These are phyloP conservation scores for Floccularia luteovirens DNA, from an alignment of 768 basidiomycete genomes.

Conservation along the genomic window DNA sequence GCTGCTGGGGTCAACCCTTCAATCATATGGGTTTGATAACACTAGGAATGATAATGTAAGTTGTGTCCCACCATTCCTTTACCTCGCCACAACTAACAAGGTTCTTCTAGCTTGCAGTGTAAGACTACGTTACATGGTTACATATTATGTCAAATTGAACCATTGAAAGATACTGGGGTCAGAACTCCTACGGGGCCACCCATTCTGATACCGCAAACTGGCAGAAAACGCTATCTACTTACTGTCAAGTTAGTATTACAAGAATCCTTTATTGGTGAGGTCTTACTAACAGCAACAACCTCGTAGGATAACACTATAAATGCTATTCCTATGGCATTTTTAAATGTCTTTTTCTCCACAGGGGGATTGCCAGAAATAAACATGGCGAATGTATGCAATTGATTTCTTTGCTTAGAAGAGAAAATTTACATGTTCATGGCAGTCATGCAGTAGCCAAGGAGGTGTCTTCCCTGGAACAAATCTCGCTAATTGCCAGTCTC, in stretches of 20 bases:
- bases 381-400: conserved; percentile 37
- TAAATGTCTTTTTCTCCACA: conserved; percentile 50
- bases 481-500: conserved; percentile 48
- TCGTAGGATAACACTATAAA: conserved; percentile 48
- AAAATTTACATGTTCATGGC: conserved; percentile 7
- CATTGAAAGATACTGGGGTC: conserved; percentile 39
- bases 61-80: neutral
- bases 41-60: conserved; percentile 30
- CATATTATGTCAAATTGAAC: neutral
- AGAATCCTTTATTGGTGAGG: neutral
- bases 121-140: conserved; percentile 1
- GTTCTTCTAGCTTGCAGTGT: conserved; percentile 19
- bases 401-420: neutral
- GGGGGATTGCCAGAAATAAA: conserved; percentile 54
- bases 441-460: conserved; percentile 44
- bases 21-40: conserved; percentile 21
- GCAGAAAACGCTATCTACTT: conserved; percentile 41
- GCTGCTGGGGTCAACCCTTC: too few species aligned
- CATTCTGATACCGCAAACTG: conserved; percentile 33
- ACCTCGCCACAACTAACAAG: neutral
- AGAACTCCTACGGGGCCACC: conserved; percentile 53
- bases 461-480: conserved; percentile 46
- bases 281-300: neutral
- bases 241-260: conserved; percentile 38
- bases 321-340: conserved; percentile 53